Evolutionary conservation across 805 yeast species (phyloP).

Genomic region (Metschnikowia peoriensis): DNA sequence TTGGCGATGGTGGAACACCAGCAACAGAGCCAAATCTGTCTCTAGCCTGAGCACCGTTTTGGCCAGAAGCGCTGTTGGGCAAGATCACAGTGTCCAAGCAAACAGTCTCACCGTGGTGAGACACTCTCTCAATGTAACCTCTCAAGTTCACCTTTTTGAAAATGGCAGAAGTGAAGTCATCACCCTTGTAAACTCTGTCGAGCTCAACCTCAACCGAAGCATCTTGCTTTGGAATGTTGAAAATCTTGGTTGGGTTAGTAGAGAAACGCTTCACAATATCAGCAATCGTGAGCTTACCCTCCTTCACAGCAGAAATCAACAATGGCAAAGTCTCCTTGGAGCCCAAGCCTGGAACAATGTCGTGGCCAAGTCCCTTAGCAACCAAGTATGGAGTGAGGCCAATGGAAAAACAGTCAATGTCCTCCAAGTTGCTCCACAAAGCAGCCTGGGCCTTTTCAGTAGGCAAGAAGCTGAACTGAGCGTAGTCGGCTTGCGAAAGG

Average conservation of each 20-base stretch:
- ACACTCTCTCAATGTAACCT: conserved; percentile 89
- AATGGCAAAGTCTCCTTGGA: conserved; percentile 79
- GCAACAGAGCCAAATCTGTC: conserved; percentile 40
- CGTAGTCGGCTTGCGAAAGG: conserved; percentile 67
- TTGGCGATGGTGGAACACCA: conserved; percentile 47
- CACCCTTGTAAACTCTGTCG: conserved; percentile 52
- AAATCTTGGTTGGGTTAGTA: conserved; percentile 77
- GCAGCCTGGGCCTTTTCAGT: conserved; percentile 75
- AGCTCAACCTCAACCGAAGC: conserved; percentile 79
- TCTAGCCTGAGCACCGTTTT: conserved; percentile 44
- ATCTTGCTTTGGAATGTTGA: conserved; percentile 78
- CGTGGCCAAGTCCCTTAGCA: conserved; percentile 62
- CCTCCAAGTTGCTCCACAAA: conserved; percentile 71
- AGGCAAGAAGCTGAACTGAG: conserved; percentile 73
- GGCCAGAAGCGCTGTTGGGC: conserved; percentile 55
- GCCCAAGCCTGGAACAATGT: conserved; percentile 70
- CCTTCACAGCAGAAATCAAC: conserved; percentile 74
- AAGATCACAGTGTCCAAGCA: conserved; percentile 80
- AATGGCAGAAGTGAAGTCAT: conserved; percentile 29
- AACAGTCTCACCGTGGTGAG: conserved; percentile 72
- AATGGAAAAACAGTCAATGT: conserved; percentile 82
- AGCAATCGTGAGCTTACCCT: conserved; percentile 65
- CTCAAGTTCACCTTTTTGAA: conserved; percentile 52
- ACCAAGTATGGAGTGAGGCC: conserved; percentile 76
- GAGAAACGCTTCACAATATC: conserved; percentile 75